Evolutionary conservation across 129 eudicot genomes (phyloP).

Genomic region (sunflower (Helianthus annuus)): HanXRQr2.0-SUNRISE NC_035435.2:87965860-87966359

Average conservation of each 20-base stretch:
- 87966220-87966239: slow-evolving; percentile 5
- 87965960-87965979: not conserved
- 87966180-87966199: too few relatives aligned
- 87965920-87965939: not conserved
- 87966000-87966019: not conserved
- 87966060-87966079: not conserved
- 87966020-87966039: too few relatives aligned
- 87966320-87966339: too few relatives aligned
- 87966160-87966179: too few relatives aligned
- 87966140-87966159: too few relatives aligned
- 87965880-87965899: not conserved
- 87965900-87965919: not conserved
- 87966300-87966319: too few relatives aligned
- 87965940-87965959: not conserved
- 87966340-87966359: too few relatives aligned
- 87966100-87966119: not conserved
- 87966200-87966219: not conserved
- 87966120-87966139: not conserved
- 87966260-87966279: too few relatives aligned
- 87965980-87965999: too few relatives aligned
- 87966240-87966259: not conserved
- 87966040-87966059: not conserved
- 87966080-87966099: not conserved
- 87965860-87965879: not conserved
- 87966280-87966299: too few relatives aligned